Evolutionary conservation across 1,139 yeast species (phyloP), one percentile per base, ranked within the genome.

Genomic region (Geotrichum aggregatum): DNA sequence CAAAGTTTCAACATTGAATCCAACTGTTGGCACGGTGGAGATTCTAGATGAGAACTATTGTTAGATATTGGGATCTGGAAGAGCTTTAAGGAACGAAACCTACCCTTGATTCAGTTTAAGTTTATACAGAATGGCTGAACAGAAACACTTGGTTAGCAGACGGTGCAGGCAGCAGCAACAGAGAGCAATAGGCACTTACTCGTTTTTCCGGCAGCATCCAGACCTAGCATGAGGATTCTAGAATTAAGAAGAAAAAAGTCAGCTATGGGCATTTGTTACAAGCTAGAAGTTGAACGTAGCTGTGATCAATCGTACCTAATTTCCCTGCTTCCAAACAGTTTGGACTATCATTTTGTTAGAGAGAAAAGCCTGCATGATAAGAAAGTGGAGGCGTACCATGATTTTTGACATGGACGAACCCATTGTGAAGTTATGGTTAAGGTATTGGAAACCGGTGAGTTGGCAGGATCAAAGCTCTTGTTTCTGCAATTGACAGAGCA

Each of bases 171-270:
- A n/a, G n/a, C n/a, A n/a, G n/a, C n/a, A n/a, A n/a, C n/a, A n/a
- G 33, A 18, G n/a, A 4, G 22, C 14, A 21, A 19, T 14, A 44
- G 24, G n/a, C 38, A 70, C 75, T 55, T 66, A 72, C 85, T 87
- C 13, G 96, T 88, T 69, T 88, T 88, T 49, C 96, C 96, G 3
- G 96, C 96, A 61, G 88, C 87, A 67, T 88, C 96, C 58, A 89
- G 76, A 14, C 97, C 97, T 59, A 89, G 78, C 96, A 89, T 88
- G 61, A 89, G 77, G 66, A 89, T 84, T 66, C 94, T 73, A n/a
- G n/a, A n/a, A 49, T 11, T 13, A 11, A 14, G 16, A 13, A 5
- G 19, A 26, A 14, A 26, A 16, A 14, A 7, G 26, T 38, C 43
- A 30, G n/a, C 14, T 11, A 28, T 13, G 22, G 22, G 6, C 16